A percentile compares a stretch with the other conserved stretches of the same genome.
phyloP scores from a whole-genome alignment of 225 moss, liverwort and hornwort genomes.

The Asterella californica region DNA sequence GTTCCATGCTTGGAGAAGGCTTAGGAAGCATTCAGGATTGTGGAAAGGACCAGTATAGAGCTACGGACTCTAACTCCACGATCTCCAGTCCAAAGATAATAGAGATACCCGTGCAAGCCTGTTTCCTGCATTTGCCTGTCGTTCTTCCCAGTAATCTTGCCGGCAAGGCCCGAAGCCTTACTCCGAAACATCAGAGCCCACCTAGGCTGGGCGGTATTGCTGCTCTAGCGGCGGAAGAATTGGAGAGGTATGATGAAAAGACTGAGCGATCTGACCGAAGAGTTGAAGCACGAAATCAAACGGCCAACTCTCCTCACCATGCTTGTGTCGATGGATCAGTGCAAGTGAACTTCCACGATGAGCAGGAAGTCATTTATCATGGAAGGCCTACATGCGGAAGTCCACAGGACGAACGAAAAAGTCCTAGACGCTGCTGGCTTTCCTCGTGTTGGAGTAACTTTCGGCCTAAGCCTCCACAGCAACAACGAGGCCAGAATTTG shows the following conservation, averaged over 20 bases:
- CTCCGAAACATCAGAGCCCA: not conserved
- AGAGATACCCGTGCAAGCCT: constrained; percentile 12
- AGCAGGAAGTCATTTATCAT: not conserved
- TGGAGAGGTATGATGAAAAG: constrained; percentile 13
- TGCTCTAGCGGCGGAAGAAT: constrained; percentile 17
- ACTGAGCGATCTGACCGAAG: not conserved
- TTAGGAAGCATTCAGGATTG: not conserved
- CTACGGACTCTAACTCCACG: not conserved
- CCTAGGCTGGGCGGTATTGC: constrained; percentile 23
- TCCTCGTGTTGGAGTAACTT: constrained; percentile 20
- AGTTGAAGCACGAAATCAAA: not conserved
- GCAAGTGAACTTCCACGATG: not conserved
- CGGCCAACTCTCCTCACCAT: not conserved
- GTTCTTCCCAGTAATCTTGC: not conserved
- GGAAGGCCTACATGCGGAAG: not conserved
- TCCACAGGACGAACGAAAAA: constrained; percentile 17
- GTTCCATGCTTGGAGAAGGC: not conserved
- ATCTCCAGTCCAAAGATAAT: not conserved
- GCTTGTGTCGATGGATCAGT: not conserved
- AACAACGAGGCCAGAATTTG: not conserved
- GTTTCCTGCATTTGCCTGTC: not conserved
- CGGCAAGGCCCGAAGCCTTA: not conserved
- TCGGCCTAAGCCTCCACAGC: not conserved
- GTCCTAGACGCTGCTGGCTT: constrained; percentile 21
- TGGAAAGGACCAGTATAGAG: not conserved